Evolutionary conservation across 192 early-diverging fungal genomes (phyloP).

Genomic region (Pilaira anomala): DNA sequence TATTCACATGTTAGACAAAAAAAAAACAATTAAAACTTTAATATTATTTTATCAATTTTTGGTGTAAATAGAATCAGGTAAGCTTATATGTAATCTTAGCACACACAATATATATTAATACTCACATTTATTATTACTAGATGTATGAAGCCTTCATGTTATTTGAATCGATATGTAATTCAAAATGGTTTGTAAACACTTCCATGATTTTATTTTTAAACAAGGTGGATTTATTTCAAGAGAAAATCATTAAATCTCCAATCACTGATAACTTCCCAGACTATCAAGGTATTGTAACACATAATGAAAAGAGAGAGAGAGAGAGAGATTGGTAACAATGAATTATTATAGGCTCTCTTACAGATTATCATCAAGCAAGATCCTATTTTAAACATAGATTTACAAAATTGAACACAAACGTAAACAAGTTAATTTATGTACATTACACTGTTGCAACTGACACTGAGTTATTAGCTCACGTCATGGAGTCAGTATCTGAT

Average conservation of each 20-base stretch:
- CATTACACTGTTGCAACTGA: slow-evolving; percentile 51
- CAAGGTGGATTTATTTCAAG: slow-evolving; percentile 55
- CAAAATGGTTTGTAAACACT: slow-evolving; percentile 52
- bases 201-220: slow-evolving; percentile 58
- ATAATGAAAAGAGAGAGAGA: background rate
- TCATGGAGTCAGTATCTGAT: slow-evolving; percentile 41
- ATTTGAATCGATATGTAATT: slow-evolving; percentile 58
- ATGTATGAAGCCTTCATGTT: slow-evolving; percentile 58
- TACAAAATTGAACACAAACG: slow-evolving; percentile 33
- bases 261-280: slow-evolving; percentile 50
- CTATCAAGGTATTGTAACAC: slow-evolving; percentile 42
- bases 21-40: slow-evolving; percentile 1
- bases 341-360: slow-evolving; percentile 16
- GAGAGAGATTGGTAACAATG: background rate
- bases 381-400: slow-evolving; percentile 42
- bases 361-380: slow-evolving; percentile 13
- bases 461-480: slow-evolving; percentile 42
- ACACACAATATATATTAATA: background rate
- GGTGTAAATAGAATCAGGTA: slow-evolving; percentile 14
- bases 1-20: background rate
- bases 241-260: slow-evolving; percentile 39
- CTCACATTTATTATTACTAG: slow-evolving; percentile 14
- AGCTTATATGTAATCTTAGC: background rate
- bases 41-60: background rate
- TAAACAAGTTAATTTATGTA: slow-evolving; percentile 45